phyloP scores from a whole-genome alignment of 2,329 filamentous ascomycete genomes.

The Lachnellula willkommii region DNA sequence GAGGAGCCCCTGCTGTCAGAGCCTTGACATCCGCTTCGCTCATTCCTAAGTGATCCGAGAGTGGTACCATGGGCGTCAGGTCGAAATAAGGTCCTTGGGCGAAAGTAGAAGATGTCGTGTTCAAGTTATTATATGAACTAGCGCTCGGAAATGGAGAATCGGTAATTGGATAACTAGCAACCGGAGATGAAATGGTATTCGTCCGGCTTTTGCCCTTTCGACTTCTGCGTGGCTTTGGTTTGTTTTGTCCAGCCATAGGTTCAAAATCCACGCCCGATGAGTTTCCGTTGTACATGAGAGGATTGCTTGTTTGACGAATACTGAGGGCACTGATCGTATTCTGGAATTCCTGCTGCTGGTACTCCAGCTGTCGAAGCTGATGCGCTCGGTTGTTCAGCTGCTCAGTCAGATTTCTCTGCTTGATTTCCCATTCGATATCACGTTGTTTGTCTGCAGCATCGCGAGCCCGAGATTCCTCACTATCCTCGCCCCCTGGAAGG shows the following conservation, averaged over 20 bases:
- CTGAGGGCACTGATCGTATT: conserved; percentile 11
- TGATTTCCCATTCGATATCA: conserved; percentile 31
- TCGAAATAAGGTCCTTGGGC: conserved; percentile 44
- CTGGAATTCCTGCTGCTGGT: conserved; percentile 18
- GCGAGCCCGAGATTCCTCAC: conserved; percentile 37
- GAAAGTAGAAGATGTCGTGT: conserved; percentile 44
- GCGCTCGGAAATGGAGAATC: conserved; percentile 34
- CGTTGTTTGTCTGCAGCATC: conserved; percentile 27
- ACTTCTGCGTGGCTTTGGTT: conserved; percentile 34
- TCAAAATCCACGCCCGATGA: conserved; percentile 33
- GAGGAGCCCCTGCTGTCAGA: conserved; percentile 59
- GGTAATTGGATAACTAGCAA: conserved; percentile 25
- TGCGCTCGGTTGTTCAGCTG: conserved; percentile 19
- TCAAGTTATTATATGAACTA: conserved; percentile 39
- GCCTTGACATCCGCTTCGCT: conserved; percentile 59
- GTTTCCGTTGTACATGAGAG: conserved; percentile 29
- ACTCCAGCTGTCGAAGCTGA: conserved; percentile 24
- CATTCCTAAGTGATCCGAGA: conserved; percentile 37
- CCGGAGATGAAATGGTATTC: conserved; percentile 31
- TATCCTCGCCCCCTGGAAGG: conserved; percentile 55
- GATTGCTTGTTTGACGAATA: conserved; percentile 23
- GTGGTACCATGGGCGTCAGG: conserved; percentile 27
- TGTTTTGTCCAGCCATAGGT: conserved; percentile 21
- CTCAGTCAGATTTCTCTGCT: conserved; percentile 21
- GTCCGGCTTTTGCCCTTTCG: conserved; percentile 37